Evolutionary conservation across 2,329 filamentous ascomycete genomes (phyloP).

Genomic region (Venturiaceae sp.): DNA sequence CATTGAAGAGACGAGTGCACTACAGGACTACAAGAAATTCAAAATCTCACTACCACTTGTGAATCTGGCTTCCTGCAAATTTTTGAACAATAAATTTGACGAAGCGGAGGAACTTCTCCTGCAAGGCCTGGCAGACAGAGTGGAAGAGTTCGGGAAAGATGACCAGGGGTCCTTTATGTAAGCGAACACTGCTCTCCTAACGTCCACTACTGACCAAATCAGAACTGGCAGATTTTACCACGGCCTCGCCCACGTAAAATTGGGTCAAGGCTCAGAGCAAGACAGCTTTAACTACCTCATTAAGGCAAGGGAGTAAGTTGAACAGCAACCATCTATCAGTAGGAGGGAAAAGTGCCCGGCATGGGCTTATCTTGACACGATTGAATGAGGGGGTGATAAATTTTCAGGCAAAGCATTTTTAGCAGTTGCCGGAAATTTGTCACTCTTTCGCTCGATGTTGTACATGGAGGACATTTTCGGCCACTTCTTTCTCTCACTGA

Average conservation of each 20-base stretch:
- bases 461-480: too few relatives aligned
- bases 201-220: neutral
- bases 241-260: slow-evolving; percentile 14
- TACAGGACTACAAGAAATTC: slow-evolving; percentile 10
- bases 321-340: too few relatives aligned
- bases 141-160: slow-evolving; percentile 9
- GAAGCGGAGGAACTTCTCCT: slow-evolving; percentile 10
- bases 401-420: too few relatives aligned
- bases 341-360: too few relatives aligned
- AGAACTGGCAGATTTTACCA: slow-evolving; percentile 14
- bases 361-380: too few relatives aligned
- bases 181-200: neutral
- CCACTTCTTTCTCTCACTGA: too few relatives aligned
- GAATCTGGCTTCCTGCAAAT: slow-evolving; percentile 14
- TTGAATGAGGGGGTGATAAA: too few relatives aligned
- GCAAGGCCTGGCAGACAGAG: slow-evolving; percentile 8
- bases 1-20: slow-evolving; percentile 9
- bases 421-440: too few relatives aligned
- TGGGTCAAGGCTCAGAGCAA: slow-evolving; percentile 8
- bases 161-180: slow-evolving; percentile 14
- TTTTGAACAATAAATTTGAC: slow-evolving; percentile 11
- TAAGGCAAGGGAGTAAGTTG: slow-evolving; percentile 1
- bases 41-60: slow-evolving; percentile 12
- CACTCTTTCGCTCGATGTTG: too few relatives aligned
- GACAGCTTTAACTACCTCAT: slow-evolving; percentile 10